Base-by-base conservation (phyloP, 768 basidiomycete genomes). In the Agrocybe chaxingu region DNA sequence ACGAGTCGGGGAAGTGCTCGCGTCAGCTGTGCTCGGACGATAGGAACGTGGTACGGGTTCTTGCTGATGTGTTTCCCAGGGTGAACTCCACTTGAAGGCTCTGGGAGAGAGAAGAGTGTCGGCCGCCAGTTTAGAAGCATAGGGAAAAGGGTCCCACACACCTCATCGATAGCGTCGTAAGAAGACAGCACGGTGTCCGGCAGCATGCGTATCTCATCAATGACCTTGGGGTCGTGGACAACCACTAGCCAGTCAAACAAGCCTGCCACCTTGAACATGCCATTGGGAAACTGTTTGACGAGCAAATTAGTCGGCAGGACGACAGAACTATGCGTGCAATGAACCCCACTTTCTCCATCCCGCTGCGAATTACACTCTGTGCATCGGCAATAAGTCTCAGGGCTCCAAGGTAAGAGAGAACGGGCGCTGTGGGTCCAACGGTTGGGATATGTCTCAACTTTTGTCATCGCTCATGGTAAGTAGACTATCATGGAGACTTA, bases 181-280 rank as follows among this genome's bases (percentile, higher is more conserved):
- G 74, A 68, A 37, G 74, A 78, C 4, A 80, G 64, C 24, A 68
- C 69, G 8, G 76, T 67, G 44, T 79, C 76, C 7, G 73, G 68
- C 13, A 73, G 70, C 47, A 61, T 71, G 18, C 74, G 69, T 11
- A 81, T 55, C 37, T 80, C 76, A 4, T 79, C 75, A 12, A 78
- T 61, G 32, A 68, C 66, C 16, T 66, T 57, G 0, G 67, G 59
- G 1, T 75, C 72, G 7, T 70, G 67, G 29, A 76, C 60, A 7
- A 80, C 60, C 10, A 80, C 69, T 2, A 72, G 51, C 80, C 80
- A 82, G 43, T 68, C 63, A 41, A 73, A 66, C 36, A 75, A 60
- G 45, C 62, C 64, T 1, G 77, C 66, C 5, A 80, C 66, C 60
- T 72, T 75, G 65, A 79, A 81, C 2, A 61, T 57, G 34, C 51